phyloP scores from a whole-genome alignment of 768 basidiomycete genomes.

The Xerocomus potaroensis region DNA sequence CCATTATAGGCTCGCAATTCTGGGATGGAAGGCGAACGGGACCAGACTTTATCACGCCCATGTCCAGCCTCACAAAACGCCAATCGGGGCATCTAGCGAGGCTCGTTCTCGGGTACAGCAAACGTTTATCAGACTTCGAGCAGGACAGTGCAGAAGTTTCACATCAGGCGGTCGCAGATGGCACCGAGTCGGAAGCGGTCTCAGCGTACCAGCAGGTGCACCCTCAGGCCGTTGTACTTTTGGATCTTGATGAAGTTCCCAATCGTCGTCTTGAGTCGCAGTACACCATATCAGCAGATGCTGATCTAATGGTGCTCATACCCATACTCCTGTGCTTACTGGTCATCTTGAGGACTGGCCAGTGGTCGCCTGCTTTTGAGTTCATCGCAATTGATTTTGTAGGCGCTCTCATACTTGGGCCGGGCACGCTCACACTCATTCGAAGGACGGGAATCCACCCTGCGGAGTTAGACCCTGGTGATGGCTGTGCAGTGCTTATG shows the following conservation, averaged over 20 bases:
- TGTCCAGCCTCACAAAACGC: constrained; percentile 17
- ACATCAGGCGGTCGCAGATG: no score
- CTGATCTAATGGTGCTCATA: constrained; percentile 10
- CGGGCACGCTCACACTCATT: constrained; percentile 14
- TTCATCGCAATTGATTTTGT: constrained; percentile 8
- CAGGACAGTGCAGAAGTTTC: background rate
- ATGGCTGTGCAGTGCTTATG: constrained; percentile 17
- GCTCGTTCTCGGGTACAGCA: constrained; percentile 14
- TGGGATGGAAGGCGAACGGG: constrained; percentile 20
- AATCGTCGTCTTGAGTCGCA: constrained; percentile 2
- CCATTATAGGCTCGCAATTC: constrained; percentile 12
- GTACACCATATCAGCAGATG: constrained; percentile 8
- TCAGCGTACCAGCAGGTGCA: background rate
- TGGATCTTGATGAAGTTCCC: constrained; percentile 7
- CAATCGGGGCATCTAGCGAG: constrained; percentile 15
- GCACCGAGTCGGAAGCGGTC: background rate
- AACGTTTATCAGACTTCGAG: background rate
- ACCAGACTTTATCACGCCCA: constrained; percentile 16
- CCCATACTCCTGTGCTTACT: constrained; percentile 12
- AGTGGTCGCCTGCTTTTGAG: constrained; percentile 5
- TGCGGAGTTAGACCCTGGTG: constrained; percentile 3
- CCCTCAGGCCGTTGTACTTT: constrained; percentile 8
- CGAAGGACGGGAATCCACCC: constrained; percentile 9
- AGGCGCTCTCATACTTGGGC: constrained; percentile 13
- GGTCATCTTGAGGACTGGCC: constrained; percentile 5